Base-by-base conservation (phyloP, 805 yeast species). In the Hanseniaspora occidentalis region DNA sequence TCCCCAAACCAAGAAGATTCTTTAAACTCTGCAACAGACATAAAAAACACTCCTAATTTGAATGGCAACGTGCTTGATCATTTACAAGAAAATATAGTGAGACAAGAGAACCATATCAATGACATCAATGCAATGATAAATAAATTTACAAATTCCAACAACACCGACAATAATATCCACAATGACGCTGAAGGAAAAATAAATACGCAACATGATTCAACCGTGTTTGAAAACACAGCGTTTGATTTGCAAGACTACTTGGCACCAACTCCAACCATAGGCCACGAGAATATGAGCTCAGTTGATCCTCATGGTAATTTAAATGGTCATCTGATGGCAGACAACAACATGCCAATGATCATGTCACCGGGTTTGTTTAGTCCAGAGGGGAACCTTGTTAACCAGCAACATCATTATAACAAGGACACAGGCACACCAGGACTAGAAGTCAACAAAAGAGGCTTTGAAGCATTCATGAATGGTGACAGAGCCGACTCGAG, bases 161-260 rank as follows among this genome's bases (percentile, higher is more conserved):
- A 9, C 14, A 6, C 14, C 3, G 27, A 19, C 17, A n/a, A 17
- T 22, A 36, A 25, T 26, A 11, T 17, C 2, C 31, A 35, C n/a
- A 18, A 8, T 14, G 8, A 11, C 16, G 20, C 2, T 19, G 42
- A 40, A 5, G n/a, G 27, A 19, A 9, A n/a, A 17, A 14, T 26
- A 25, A 19, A 11, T 17, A 2, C 31, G 29, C n/a, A 18, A 8
- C 6, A 4, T 9, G 18, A 23, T 2, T 18, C 35, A 37, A 9
- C 35, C 36, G 10, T 36, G 31, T 1, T 20, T 37, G 38, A 41
- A 34, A 9, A 11, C 27, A 29, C 38, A 38, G 24, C 14, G 14
- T 42, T 42, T 35, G 44, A 42, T 31, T 38, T 42, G 25, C 38
- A 42, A 14, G 44, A 42, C 31, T 42, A 42, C 23, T 31, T 42